Evolutionary conservation across 75 land plant genomes (phyloP), one percentile per base, ranked within the genome.

Genomic region (Selaginella tamariscina): DNA sequence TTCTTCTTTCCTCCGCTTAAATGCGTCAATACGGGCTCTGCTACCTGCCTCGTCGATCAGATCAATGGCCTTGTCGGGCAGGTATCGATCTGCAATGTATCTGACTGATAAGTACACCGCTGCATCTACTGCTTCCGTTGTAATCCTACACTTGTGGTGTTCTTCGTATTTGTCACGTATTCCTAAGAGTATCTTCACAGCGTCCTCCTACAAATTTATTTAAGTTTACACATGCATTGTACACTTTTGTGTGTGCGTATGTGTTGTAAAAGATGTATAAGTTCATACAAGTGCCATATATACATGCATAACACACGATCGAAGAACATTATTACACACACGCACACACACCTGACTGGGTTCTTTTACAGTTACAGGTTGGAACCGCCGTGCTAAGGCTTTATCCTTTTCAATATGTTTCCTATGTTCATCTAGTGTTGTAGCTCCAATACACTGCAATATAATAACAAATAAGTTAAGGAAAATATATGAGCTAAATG

Each of bases 11-110:
- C 68, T 81, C 68, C 68, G 82, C 72, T 77, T 86, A 67, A 29
- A 86, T 27, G 88, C 72, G 71, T 93, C 81, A 31, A 92, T 92
- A 32, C 86, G 85, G 30, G 91, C 98, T 39, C 81, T 79, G 65
- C 91, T 87, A 22, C 98, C 98, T 26, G 95, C 98, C 63, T 93
- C 98, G 71, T 93, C 98, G 66, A 93, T 72, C 44, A 93, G 78
- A 74, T 89, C 98, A 75, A 93, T 93, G 0, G 98, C 98, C 76
- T 93, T 93, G 71, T 93, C 98, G 62, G 98, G 98, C 68, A 93
- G 82, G 73, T 75, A 78, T 57, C 98, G 73, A 67, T 88, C 98
- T 70, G 87, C 71, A 73, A 93, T 93, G 68, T 93, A 93, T 70
- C 88, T 85, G 32, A 83, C 77, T 27, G 98, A 93, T 32, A 93